A percentile compares a stretch with the other conserved stretches of the same genome.
These are phyloP conservation scores for Debaryomyces tyrocola DNA, from an alignment of 805 yeast genomes.

Conservation along the genomic window DNA sequence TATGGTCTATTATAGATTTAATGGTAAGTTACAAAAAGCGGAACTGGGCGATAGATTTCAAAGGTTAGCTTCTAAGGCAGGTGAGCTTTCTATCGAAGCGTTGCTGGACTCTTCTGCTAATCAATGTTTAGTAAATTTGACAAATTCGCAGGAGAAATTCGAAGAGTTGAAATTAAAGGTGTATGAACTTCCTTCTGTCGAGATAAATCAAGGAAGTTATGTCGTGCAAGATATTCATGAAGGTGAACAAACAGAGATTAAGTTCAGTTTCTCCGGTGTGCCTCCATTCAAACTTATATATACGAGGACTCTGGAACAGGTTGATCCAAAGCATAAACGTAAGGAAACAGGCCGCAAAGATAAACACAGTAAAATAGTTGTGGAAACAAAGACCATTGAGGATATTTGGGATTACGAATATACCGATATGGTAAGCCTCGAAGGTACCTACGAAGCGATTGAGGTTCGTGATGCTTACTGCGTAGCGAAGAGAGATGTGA, in stretches of 20 bases:
- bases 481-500: slow-evolving; percentile 21
- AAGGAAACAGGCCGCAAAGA: slow-evolving; percentile 21
- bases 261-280: slow-evolving; percentile 77
- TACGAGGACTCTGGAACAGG: slow-evolving; percentile 61
- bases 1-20: slow-evolving; percentile 70
- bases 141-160: slow-evolving; percentile 31
- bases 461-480: slow-evolving; percentile 88
- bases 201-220: slow-evolving; percentile 75
- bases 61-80: slow-evolving; percentile 80
- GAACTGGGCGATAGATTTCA: slow-evolving; percentile 48
- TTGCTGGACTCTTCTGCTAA: slow-evolving; percentile 72
- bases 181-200: slow-evolving; percentile 68
- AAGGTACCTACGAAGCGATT: slow-evolving; percentile 92
- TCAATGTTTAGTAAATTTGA: slow-evolving; percentile 66
- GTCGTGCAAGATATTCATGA: slow-evolving; percentile 83
- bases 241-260: slow-evolving; percentile 90
- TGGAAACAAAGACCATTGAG: slow-evolving; percentile 61
- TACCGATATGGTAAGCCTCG: slow-evolving; percentile 73
- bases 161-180: slow-evolving; percentile 32
- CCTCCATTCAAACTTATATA: slow-evolving; percentile 91
- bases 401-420: slow-evolving; percentile 71
- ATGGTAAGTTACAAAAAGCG: slow-evolving; percentile 58
- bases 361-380: slow-evolving; percentile 24
- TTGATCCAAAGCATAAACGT: slow-evolving; percentile 4
- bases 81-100: slow-evolving; percentile 65